Evolutionary conservation across 2,329 filamentous ascomycete genomes (phyloP).

Genomic region (Diaporthe citrichinensis): DNA sequence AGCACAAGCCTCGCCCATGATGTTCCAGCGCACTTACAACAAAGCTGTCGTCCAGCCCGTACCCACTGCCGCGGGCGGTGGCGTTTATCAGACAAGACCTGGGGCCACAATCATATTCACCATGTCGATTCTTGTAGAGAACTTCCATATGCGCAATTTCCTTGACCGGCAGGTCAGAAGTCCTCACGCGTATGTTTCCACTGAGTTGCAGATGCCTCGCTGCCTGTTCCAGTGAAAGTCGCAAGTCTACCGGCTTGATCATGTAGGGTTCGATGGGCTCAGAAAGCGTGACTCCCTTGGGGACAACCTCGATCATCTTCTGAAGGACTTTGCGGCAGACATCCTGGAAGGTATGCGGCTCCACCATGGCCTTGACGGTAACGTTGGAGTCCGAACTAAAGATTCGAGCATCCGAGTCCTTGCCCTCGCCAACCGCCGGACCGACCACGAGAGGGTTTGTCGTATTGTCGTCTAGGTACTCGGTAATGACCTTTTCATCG

Average conservation of each 20-base stretch:
- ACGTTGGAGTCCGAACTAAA: constrained; percentile 67
- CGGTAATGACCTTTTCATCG: constrained; percentile 67
- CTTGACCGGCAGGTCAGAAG: neutral
- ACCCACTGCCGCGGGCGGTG: neutral
- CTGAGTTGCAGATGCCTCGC: constrained; percentile 62
- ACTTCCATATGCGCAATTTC: constrained; percentile 23
- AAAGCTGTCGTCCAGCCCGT: constrained; percentile 19
- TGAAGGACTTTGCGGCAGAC: constrained; percentile 64
- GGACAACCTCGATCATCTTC: constrained; percentile 71
- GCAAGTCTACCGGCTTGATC: constrained; percentile 68
- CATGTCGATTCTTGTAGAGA: neutral
- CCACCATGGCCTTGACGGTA: constrained; percentile 62
- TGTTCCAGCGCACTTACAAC: neutral
- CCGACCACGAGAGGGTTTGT: constrained; percentile 67
- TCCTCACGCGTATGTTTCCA: constrained; percentile 59
- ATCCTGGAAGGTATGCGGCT: constrained; percentile 58
- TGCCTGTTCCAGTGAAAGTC: constrained; percentile 63
- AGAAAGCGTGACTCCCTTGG: constrained; percentile 60
- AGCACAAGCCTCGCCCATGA: neutral
- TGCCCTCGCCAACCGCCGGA: constrained; percentile 56
- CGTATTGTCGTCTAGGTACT: constrained; percentile 67
- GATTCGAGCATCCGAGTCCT: constrained; percentile 66
- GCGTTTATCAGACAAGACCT: constrained; percentile 3
- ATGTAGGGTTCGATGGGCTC: constrained; percentile 66
- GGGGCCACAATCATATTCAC: neutral